These are phyloP conservation scores for Hymenoscyphus scutula DNA, from an alignment of 2,329 filamentous ascomycete species.

Conservation along the genomic window DNA sequence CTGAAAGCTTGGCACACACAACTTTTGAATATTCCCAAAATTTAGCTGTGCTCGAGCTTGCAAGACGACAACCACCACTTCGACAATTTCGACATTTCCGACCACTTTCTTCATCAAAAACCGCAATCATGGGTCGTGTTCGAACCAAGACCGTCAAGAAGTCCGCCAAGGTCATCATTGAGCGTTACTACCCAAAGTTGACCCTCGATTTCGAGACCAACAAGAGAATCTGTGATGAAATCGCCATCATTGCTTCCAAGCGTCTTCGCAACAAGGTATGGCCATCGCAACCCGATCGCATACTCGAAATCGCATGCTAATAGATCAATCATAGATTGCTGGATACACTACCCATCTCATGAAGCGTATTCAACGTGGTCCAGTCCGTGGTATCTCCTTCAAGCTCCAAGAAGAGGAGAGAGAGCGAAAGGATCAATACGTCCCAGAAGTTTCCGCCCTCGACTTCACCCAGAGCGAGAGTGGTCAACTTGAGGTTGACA, in stretches of 20 bases:
- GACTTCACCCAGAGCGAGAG: conserved; percentile 96
- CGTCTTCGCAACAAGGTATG: conserved; percentile 96
- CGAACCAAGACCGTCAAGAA: conserved; percentile 43
- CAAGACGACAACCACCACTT: not conserved
- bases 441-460: conserved; percentile 96
- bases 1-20: not conserved
- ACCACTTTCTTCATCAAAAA: conserved; percentile 14
- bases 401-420: conserved; percentile 99
- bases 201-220: conserved; percentile 99
- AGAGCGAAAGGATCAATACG: conserved; percentile 99
- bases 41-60: not conserved
- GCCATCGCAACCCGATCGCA: conserved; percentile 1
- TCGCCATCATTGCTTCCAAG: conserved; percentile 99
- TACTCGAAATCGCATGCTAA: not conserved
- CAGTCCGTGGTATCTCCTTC: conserved; percentile 99
- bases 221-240: conserved; percentile 99
- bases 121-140: conserved; percentile 43
- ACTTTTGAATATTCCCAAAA: conserved; percentile 2
- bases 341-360: conserved; percentile 98
- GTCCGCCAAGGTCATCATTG: conserved; percentile 98
- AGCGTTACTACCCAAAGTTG: conserved; percentile 96
- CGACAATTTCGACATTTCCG: not conserved
- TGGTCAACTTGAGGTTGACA: conserved; percentile 91
- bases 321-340: conserved; percentile 64
- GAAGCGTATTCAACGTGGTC: conserved; percentile 99